phyloP scores from a whole-genome alignment of 208 protist species.

The Kentomonas sorsogonicus region DNA sequence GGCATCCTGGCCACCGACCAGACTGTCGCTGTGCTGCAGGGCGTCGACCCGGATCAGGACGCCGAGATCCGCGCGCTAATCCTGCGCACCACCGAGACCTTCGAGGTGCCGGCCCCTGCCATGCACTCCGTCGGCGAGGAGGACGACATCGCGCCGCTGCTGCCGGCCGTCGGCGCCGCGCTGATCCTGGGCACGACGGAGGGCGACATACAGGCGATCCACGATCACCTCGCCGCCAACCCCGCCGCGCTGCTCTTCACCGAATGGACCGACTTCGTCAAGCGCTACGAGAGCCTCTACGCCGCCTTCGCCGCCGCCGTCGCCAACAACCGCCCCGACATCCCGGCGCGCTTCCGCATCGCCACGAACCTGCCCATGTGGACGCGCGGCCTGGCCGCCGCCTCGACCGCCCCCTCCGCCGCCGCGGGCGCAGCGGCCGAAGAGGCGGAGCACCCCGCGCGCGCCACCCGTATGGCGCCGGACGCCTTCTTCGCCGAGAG shows the following conservation, averaged over 20 bases:
- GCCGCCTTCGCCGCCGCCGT: constrained; percentile 9
- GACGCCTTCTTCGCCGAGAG: neutral
- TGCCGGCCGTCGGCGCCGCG: constrained; percentile 6
- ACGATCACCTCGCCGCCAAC: constrained; percentile 5
- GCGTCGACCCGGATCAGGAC: too few relatives aligned
- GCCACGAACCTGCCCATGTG: constrained; percentile 45
- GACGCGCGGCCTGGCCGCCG: constrained; percentile 15
- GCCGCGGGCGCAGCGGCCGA: neutral
- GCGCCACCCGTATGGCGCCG: neutral
- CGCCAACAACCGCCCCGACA: constrained; percentile 16
- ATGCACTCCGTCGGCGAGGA: neutral
- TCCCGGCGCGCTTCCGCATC: constrained; percentile 22
- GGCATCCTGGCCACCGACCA: neutral
- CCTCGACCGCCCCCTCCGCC: constrained; percentile 14
- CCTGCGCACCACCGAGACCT: constrained; percentile 6
- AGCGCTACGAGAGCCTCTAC: constrained; percentile 21
- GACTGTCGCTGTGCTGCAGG: too few relatives aligned
- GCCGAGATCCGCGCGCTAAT: too few relatives aligned
- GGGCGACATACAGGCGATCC: neutral
- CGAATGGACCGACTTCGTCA: constrained; percentile 22
- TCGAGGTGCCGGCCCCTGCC: constrained; percentile 12
- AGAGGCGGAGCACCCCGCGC: neutral
- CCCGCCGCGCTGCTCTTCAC: constrained; percentile 18
- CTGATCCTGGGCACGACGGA: constrained; percentile 19
- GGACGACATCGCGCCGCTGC: neutral